phyloP scores from a whole-genome alignment of 305 asterid genomes.

The Vinca major region DNA sequence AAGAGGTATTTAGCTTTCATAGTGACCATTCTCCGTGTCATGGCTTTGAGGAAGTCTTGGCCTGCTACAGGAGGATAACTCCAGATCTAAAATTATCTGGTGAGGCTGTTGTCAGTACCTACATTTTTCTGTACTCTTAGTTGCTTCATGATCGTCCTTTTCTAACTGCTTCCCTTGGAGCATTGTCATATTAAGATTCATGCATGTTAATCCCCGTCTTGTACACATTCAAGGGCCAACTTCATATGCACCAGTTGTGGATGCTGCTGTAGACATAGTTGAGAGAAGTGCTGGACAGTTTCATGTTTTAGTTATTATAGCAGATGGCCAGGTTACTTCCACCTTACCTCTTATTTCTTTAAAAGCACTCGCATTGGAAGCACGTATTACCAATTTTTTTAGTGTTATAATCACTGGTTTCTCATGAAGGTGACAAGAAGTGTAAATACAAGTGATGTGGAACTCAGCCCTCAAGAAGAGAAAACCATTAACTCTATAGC shows the following conservation, averaged over 20 bases:
- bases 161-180: not conserved
- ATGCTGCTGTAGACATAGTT: constrained; percentile 76
- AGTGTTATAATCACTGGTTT: constrained; percentile 14
- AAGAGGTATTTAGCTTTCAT: constrained; percentile 75
- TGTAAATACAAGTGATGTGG: constrained; percentile 38
- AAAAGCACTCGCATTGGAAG: constrained; percentile 9
- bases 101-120: constrained; percentile 17
- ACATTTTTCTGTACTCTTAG: constrained; percentile 8
- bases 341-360: not conserved
- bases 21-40: constrained; percentile 67
- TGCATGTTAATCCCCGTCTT: constrained; percentile 3
- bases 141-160: constrained; percentile 8
- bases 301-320: constrained; percentile 78
- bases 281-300: constrained; percentile 74
- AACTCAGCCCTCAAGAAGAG: constrained; percentile 64
- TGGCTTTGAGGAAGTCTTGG: constrained; percentile 78
- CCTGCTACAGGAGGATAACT: constrained; percentile 58
- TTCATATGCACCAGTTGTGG: constrained; percentile 75
- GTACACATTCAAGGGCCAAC: constrained; percentile 55
- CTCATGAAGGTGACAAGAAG: constrained; percentile 65
- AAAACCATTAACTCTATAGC: constrained; percentile 58
- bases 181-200: constrained; percentile 7
- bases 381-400: constrained; percentile 10
- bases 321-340: constrained; percentile 72
- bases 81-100: constrained; percentile 63